Base-by-base conservation (phyloP, 2,329 filamentous ascomycete species). In the Aspergillus viridinutans region DNA sequence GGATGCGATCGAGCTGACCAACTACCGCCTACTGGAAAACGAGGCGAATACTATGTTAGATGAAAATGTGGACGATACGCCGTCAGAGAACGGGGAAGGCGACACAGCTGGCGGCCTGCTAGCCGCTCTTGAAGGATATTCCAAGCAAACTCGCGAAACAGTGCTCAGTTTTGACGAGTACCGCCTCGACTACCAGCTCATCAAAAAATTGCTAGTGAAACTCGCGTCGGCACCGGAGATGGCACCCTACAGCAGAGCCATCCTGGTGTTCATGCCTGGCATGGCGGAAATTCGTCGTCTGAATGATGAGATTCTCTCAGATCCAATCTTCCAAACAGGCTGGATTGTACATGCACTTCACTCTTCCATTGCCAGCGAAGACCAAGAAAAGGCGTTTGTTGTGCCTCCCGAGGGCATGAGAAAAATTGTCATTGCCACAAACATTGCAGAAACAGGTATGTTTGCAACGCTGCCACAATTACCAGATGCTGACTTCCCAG, bases 371-470 rank as follows among this genome's bases (percentile, higher is more conserved):
- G 92, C 93, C 10, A 97, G 90, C 49, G 93, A 97, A 67, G 94
- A 99, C 59, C 94, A 99, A 71, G 93, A 99, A 74, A 87, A 89
- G 35, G 94, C 94, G 0, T 99, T 99, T 71, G 79, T 90, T 5
- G 77, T 96, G 0, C 94, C 94, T 5, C 91, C 92, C 1, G 82
- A 81, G 3, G 93, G 93, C 0, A 81, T 86, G 56, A 85, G 92
- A 61, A 99, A 99, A 76, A 94, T 99, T 61, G 93, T 99, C 1
- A 83, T 99, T 54, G 92, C 94, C 1, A 99, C 94, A 14, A 99
- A 99, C 69, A 99, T 99, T 72, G 94, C 94, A 4, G 94, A 99
- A 73, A 99, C 94, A 0, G 94, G 94, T 71, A 65, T 35, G 62
- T 32, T 40, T 23, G 8, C n/a, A 42, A 49, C 28, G 17, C 20